A percentile compares a stretch with the other conserved stretches of the same genome.
phyloP scores from a whole-genome alignment of 441 rosid species.

The Lepidium campestre region DNA sequence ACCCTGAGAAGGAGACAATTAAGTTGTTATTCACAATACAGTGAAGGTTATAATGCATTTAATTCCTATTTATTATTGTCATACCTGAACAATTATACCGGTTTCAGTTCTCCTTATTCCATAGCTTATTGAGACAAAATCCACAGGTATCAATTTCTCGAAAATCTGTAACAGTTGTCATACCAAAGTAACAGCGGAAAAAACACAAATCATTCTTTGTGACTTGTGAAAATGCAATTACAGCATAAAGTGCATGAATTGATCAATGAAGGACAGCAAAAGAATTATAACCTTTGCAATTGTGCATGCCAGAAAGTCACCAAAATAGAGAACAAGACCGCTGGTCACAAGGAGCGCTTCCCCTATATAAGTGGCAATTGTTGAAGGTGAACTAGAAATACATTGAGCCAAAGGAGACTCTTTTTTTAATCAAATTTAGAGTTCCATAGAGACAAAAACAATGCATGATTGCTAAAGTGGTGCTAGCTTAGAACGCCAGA shows the following conservation, averaged over 20 bases:
- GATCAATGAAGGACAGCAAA: constrained; percentile 3
- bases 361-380: constrained; percentile 41
- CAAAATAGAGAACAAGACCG: constrained; percentile 86
- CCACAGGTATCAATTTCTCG: constrained; percentile 36
- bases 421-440: not conserved
- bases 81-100: constrained; percentile 70
- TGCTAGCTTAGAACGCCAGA: not conserved
- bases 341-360: constrained; percentile 77
- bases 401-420: not conserved
- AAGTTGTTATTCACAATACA: constrained; percentile 1
- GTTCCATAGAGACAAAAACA: not conserved
- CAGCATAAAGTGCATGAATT: constrained; percentile 9
- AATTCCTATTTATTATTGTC: not conserved
- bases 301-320: constrained; percentile 80
- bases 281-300: constrained; percentile 52
- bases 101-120: constrained; percentile 71
- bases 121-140: constrained; percentile 40
- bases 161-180: constrained; percentile 42
- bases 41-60: not conserved
- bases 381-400: not conserved
- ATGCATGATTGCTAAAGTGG: not conserved
- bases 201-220: not conserved
- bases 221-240: not conserved
- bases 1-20: constrained; percentile 45
- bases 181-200: not conserved